These are phyloP conservation scores for Cordyceps farinosa DNA, from an alignment of 2,329 filamentous ascomycete species.

Conservation along the genomic window DNA sequence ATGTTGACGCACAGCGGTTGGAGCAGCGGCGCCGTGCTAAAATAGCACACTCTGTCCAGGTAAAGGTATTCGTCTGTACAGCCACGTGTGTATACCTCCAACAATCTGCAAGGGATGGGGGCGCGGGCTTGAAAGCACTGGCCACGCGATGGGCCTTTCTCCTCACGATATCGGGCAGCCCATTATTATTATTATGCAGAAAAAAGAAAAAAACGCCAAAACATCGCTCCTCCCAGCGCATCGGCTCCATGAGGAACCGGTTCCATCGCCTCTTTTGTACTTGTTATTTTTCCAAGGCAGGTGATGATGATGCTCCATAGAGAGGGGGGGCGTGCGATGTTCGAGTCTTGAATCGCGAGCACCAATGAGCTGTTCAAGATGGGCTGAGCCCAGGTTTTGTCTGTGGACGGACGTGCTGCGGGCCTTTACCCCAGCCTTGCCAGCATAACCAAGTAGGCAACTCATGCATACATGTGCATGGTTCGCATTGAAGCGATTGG, in stretches of 20 bases:
- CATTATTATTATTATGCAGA: background rate
- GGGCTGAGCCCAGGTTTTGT: background rate
- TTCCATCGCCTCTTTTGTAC: background rate
- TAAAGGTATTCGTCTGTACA: background rate
- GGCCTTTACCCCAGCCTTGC: background rate
- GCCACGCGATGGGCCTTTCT: constrained; percentile 8
- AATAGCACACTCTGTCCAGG: background rate
- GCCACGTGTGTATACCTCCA: constrained; percentile 2
- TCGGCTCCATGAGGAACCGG: background rate
- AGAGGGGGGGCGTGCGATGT: background rate
- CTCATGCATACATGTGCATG: constrained; percentile 7
- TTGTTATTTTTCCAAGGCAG: background rate
- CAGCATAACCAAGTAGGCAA: background rate
- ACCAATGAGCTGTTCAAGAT: background rate
- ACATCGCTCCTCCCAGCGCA: background rate
- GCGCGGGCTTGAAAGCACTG: background rate
- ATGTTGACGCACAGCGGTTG: background rate
- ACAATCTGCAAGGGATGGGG: background rate
- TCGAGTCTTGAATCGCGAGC: background rate
- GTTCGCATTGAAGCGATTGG: background rate
- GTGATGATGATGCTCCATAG: background rate
- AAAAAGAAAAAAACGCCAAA: background rate
- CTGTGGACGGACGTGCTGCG: background rate
- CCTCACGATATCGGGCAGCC: background rate
- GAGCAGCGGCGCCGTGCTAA: constrained; percentile 8